These are phyloP conservation scores for Amoeboaphelidium protococcarum DNA, from an alignment of 371 early-diverging fungal genomes.

Conservation along the genomic window DNA sequence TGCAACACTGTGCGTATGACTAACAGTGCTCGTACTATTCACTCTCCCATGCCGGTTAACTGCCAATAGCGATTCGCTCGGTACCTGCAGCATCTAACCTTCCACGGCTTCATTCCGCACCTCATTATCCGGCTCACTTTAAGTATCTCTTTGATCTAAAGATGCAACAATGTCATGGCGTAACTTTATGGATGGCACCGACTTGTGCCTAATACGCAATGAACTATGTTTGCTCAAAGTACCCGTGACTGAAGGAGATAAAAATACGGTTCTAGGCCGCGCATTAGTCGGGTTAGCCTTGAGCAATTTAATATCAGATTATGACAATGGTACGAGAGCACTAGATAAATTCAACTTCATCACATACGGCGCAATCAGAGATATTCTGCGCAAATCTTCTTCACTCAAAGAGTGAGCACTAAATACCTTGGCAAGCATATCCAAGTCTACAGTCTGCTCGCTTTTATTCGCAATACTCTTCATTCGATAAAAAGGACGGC, in stretches of 20 bases:
- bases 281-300: background rate
- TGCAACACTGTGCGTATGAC: too few species aligned
- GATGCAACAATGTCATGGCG: background rate
- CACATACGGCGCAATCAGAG: background rate
- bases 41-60: too few species aligned
- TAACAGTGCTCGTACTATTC: too few species aligned
- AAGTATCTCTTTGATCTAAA: background rate
- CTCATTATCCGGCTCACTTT: background rate
- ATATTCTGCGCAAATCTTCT: background rate
- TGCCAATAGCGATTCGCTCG: too few species aligned
- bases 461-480: too few species aligned
- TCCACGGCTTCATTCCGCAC: background rate
- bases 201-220: background rate
- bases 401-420: background rate
- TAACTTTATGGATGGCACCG: background rate
- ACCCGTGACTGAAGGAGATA: background rate
- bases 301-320: background rate
- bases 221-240: background rate
- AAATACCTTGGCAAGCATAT: too few species aligned
- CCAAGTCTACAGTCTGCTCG: too few species aligned
- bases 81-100: too few species aligned
- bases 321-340: background rate
- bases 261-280: background rate
- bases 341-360: background rate
- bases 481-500: too few species aligned